Evolutionary conservation across 345 rosid species (phyloP).

Genomic region (Microthlaspi erraticum): DNA sequence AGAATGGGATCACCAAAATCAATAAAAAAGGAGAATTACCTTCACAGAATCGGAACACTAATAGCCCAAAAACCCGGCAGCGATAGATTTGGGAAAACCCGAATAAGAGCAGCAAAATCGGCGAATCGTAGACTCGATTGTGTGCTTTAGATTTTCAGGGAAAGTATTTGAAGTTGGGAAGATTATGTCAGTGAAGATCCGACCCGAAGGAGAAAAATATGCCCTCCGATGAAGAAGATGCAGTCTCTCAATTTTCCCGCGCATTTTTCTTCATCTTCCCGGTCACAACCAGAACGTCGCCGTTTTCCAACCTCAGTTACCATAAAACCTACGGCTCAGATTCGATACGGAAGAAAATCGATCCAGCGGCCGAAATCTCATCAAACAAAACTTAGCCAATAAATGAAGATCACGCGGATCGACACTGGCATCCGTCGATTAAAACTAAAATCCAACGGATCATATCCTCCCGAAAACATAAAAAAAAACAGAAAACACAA

Average conservation of each 20-base stretch:
- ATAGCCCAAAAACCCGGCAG: background rate
- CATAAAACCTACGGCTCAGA: background rate
- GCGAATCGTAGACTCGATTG: background rate
- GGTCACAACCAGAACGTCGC: background rate
- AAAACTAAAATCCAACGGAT: slow-evolving; percentile 28
- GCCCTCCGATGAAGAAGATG: slow-evolving; percentile 1
- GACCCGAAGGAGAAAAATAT: background rate
- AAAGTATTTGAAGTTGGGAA: background rate
- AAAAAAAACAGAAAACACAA: slow-evolving; percentile 30
- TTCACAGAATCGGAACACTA: background rate
- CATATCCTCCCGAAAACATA: background rate
- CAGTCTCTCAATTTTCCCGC: slow-evolving; percentile 33
- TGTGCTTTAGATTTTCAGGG: background rate
- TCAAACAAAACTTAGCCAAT: background rate
- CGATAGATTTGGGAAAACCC: no score
- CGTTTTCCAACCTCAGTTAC: background rate
- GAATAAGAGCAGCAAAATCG: background rate
- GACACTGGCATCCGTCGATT: slow-evolving; percentile 16
- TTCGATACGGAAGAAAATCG: background rate
- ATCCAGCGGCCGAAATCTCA: slow-evolving; percentile 9
- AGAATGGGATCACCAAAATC: background rate
- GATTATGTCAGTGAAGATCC: background rate
- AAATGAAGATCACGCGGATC: slow-evolving; percentile 15
- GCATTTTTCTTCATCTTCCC: slow-evolving; percentile 3
- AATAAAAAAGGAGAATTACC: background rate